phyloP scores from a whole-genome alignment of 495 filamentous ascomycete genomes.

The Penicillium egyptiacum region DNA sequence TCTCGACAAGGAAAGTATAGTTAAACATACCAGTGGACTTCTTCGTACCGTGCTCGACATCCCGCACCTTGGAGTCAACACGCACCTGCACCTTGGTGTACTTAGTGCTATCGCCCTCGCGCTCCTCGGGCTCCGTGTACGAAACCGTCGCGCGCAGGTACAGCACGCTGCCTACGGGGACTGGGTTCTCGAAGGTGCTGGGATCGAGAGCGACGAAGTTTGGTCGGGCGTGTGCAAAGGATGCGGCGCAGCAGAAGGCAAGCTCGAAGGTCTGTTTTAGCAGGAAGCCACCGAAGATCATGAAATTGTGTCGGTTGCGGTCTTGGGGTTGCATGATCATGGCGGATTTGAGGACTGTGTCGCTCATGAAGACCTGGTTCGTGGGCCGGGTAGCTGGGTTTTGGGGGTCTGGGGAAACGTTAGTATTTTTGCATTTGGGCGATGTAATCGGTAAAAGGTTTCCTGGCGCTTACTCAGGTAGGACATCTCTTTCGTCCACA shows the following conservation, averaged over 20 bases:
- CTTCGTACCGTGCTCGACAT: slow-evolving; percentile 73
- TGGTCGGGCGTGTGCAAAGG: slow-evolving; percentile 70
- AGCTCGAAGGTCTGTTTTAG: slow-evolving; percentile 82
- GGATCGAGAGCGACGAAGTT: slow-evolving; percentile 79
- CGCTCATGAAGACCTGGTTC: slow-evolving; percentile 66
- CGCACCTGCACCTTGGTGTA: slow-evolving; percentile 73
- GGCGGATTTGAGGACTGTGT: slow-evolving; percentile 65
- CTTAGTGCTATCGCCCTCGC: slow-evolving; percentile 36
- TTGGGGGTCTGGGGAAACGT: slow-evolving; percentile 56
- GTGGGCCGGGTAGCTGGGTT: slow-evolving; percentile 54
- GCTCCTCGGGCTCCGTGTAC: slow-evolving; percentile 67
- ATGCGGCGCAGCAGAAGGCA: slow-evolving; percentile 84
- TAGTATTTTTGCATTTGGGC: neutral
- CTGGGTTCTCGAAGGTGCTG: slow-evolving; percentile 79
- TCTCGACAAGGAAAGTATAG: slow-evolving; percentile 78
- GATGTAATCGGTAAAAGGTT: neutral
- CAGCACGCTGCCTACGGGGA: slow-evolving; percentile 78
- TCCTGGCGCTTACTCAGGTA: slow-evolving; percentile 52
- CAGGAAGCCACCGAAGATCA: slow-evolving; percentile 87
- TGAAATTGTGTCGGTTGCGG: slow-evolving; percentile 82
- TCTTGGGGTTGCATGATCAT: slow-evolving; percentile 88
- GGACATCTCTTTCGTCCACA: slow-evolving; percentile 72
- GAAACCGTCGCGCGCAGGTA: slow-evolving; percentile 77
- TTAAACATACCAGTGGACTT: slow-evolving; percentile 82
- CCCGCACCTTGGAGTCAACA: slow-evolving; percentile 72